phyloP scores from a whole-genome alignment of 179 eudicot species.

The Beta lomatogona region DNA sequence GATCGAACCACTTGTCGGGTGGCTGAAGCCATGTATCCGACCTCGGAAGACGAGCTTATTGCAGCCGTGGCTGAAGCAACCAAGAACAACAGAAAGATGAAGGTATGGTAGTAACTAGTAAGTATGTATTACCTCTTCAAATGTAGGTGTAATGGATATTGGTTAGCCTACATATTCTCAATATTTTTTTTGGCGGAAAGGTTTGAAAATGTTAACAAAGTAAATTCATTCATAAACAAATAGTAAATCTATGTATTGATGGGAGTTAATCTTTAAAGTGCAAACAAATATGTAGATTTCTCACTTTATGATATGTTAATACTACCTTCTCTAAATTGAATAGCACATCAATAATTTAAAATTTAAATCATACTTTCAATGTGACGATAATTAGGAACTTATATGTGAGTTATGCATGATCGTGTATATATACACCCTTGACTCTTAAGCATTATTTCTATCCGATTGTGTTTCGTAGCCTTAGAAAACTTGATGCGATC shows the following conservation, averaged over 20 bases:
- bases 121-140: background rate
- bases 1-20: conserved; percentile 37
- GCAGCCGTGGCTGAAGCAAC: conserved; percentile 26
- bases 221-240: background rate
- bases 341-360: no score
- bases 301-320: no score
- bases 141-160: background rate
- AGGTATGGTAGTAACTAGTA: conserved; percentile 22
- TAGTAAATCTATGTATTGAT: background rate
- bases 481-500: no score
- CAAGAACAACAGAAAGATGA: conserved; percentile 33
- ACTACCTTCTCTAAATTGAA: no score
- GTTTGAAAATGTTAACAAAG: background rate
- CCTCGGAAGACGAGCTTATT: conserved; percentile 32
- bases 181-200: background rate
- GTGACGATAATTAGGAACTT: no score
- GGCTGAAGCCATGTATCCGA: conserved; percentile 33
- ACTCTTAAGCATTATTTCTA: no score
- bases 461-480: no score
- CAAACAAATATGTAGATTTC: no score
- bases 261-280: no score
- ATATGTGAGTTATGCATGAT: no score
- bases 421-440: no score
- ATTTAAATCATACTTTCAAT: no score
- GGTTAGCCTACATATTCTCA: background rate